Base-by-base conservation (phyloP, 768 basidiomycete genomes). In the Floccularia luteovirens region DNA sequence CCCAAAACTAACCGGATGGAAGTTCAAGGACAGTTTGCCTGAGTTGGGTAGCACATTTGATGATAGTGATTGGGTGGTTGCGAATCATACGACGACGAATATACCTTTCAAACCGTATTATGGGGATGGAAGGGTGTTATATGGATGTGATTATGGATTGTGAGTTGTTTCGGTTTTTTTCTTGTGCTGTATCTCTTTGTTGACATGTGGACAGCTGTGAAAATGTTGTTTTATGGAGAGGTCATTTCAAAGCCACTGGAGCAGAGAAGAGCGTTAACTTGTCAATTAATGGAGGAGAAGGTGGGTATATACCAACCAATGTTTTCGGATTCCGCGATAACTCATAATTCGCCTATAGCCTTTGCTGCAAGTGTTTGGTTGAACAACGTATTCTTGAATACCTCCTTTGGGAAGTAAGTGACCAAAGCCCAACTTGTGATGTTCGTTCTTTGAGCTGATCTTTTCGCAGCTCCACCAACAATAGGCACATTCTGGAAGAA, bases 121-220 rank as follows among this genome's bases (percentile, higher is more conserved):
- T 46, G 84, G 84, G 1, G 82, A 87, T 45, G 84, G 83, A 1
- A 66, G 82, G 25, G 63, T 89, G n/a, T 60, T 91, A 21, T 90
- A 87, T 57, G 87, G 85, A 1, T 90, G 87, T 52, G 89, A 90
- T 57, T 91, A 91, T 56, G 83, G 78, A 42, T 91, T 80, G 86
- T 89, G 44, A 58, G 81, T 58, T n/a, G 12, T 14, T 24, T 28
- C 28, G 27, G 43, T 31, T 24, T 20, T 22, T 12, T 40, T 24
- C 24, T 24, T 31, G 16, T 38, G 17, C 28, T 23, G 20, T 2
- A 21, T 14, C n/a, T 31, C 24, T 13, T 14, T 31, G 23, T 28
- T 51, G 27, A 53, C 17, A 33, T 12, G 39, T 31, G 4, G 36
- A 16, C 46, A 89, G 88, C 61, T 90, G 88, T 46, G 88, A 90